These are phyloP conservation scores for Candida saitoana DNA, from an alignment of 805 yeast species.

Conservation along the genomic window DNA sequence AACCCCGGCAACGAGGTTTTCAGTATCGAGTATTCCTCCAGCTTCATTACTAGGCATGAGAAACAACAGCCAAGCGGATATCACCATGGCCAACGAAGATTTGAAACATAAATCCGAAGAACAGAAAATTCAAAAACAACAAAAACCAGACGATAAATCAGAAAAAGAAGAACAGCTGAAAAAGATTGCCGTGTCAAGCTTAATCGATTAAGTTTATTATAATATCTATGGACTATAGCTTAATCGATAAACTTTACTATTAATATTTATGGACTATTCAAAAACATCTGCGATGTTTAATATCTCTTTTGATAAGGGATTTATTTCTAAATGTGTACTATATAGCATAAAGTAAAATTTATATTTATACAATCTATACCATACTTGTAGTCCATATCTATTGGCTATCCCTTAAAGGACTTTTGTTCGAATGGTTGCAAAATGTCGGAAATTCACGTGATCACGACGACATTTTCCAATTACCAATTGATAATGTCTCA, in stretches of 20 bases:
- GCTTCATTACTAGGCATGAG: constrained; percentile 4
- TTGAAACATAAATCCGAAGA: constrained; percentile 5
- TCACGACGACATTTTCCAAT: too few relatives aligned
- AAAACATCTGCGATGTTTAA: constrained; percentile 4
- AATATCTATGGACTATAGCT: constrained; percentile 11
- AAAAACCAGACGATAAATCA: constrained; percentile 9
- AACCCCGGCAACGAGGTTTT: constrained; percentile 21
- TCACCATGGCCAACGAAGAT: not conserved
- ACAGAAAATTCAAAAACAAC: constrained; percentile 2
- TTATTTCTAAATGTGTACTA: not conserved
- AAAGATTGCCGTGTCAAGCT: constrained; percentile 32
- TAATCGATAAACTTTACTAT: constrained; percentile 21
- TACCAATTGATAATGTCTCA: too few relatives aligned
- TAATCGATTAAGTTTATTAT: constrained; percentile 22
- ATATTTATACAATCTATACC: too few relatives aligned
- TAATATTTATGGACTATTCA: not conserved
- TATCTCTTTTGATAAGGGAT: constrained; percentile 5
- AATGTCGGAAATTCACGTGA: too few relatives aligned
- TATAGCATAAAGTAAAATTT: too few relatives aligned
- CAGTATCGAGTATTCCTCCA: constrained; percentile 17
- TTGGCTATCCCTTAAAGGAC: too few relatives aligned
- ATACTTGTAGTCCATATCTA: too few relatives aligned
- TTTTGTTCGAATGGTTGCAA: too few relatives aligned
- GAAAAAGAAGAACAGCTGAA: constrained; percentile 10
- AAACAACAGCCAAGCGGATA: not conserved